Percentiles rank a stretch among this genome's conserved stretches.
Conservation (phyloP, 2,329 filamentous ascomycete species). For the Chaetothyriales sp. region DNA sequence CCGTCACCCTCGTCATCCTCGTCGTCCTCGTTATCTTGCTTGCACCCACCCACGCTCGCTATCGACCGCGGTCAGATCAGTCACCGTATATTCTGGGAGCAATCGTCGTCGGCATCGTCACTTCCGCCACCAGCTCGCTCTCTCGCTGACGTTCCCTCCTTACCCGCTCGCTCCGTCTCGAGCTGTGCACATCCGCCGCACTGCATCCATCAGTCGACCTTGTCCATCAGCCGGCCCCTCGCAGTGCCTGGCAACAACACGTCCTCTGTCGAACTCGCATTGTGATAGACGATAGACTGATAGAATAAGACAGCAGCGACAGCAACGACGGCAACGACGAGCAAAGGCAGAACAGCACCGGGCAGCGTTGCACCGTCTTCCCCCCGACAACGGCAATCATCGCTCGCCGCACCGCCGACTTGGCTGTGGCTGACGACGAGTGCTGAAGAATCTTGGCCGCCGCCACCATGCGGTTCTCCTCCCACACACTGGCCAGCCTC, state of each 20-base stretch:
- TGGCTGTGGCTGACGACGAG: constrained; percentile 4
- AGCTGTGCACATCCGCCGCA: neutral
- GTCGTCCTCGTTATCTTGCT: neutral
- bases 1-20: neutral
- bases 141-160: neutral
- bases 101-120: neutral
- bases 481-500: constrained; percentile 18
- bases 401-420: neutral
- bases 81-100: neutral
- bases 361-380: neutral
- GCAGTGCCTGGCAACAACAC: neutral
- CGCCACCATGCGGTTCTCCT: constrained; percentile 14
- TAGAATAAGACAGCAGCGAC: neutral
- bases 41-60: neutral
- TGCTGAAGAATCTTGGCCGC: neutral
- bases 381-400: too few relatives aligned
- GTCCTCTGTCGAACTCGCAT: too few relatives aligned
- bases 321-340: neutral
- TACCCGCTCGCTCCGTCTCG: neutral
- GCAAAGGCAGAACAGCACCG: neutral
- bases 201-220: too few relatives aligned
- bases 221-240: neutral
- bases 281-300: neutral
- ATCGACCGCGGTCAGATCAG: neutral
- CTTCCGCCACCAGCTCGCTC: too few relatives aligned